These are phyloP conservation scores for Metschnikowia hibisci DNA, from an alignment of 805 yeast genomes.

Conservation along the genomic window DNA sequence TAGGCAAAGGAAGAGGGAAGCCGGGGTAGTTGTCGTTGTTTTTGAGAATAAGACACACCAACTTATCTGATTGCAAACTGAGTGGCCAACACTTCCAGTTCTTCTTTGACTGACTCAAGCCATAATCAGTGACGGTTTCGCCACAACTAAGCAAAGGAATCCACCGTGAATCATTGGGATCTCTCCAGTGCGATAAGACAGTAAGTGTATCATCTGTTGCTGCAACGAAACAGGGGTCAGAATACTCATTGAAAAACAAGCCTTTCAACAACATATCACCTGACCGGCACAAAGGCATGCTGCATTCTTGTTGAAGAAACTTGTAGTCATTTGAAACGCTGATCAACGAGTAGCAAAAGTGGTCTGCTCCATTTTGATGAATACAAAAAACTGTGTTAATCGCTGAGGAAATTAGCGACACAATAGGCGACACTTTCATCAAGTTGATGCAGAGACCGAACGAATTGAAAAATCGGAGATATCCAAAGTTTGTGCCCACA, in stretches of 20 bases:
- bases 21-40: conserved; percentile 64
- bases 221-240: conserved; percentile 80
- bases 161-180: conserved; percentile 76
- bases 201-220: conserved; percentile 74
- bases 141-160: conserved; percentile 70
- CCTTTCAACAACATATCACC: conserved; percentile 50
- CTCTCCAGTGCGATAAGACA: conserved; percentile 76
- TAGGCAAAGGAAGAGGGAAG: conserved; percentile 80
- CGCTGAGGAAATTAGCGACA: conserved; percentile 63
- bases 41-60: conserved; percentile 71
- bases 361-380: conserved; percentile 30
- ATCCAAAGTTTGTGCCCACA: conserved; percentile 75
- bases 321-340: conserved; percentile 42
- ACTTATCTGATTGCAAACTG: conserved; percentile 65
- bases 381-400: conserved; percentile 52
- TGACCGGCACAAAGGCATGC: conserved; percentile 30
- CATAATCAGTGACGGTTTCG: conserved; percentile 41
- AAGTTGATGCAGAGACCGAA: conserved; percentile 71
- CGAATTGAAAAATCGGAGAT: conserved; percentile 63
- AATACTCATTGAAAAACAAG: conserved; percentile 79
- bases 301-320: conserved; percentile 37
- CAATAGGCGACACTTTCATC: conserved; percentile 68
- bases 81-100: conserved; percentile 83
- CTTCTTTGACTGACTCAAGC: conserved; percentile 43
- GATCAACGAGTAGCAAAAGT: conserved; percentile 45